Evolutionary conservation across 805 yeast species (phyloP).

Genomic region (Candida dajiaensis): DNA sequence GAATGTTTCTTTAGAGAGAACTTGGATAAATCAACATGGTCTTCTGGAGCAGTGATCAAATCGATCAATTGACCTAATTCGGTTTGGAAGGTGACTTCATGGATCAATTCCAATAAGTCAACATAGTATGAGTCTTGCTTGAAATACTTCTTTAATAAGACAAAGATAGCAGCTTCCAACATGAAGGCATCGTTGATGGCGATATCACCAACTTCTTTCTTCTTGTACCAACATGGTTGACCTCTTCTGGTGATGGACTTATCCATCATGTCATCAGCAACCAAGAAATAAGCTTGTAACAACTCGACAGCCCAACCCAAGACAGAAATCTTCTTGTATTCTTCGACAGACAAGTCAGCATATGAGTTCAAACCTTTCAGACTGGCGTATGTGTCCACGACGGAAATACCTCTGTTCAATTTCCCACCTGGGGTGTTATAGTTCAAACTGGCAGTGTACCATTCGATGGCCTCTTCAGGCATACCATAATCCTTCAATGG

Average conservation of each 20-base stretch:
- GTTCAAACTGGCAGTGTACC: conserved; percentile 70
- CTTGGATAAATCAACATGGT: conserved; percentile 79
- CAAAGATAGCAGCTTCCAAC: conserved; percentile 92
- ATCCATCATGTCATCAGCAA: conserved; percentile 99
- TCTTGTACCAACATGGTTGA: conserved; percentile 95
- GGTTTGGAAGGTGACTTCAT: conserved; percentile 95
- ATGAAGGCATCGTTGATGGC: conserved; percentile 97
- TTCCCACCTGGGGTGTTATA: conserved; percentile 97
- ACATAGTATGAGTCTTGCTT: conserved; percentile 75
- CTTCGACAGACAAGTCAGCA: conserved; percentile 57
- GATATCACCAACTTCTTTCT: conserved; percentile 74
- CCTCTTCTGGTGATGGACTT: conserved; percentile 95
- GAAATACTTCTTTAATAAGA: conserved; percentile 85
- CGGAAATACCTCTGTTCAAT: conserved; percentile 92
- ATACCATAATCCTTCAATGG: conserved; percentile 65
- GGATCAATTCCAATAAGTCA: conserved; percentile 89
- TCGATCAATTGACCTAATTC: conserved; percentile 96
- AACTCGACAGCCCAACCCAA: conserved; percentile 96
- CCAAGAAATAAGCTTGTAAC: conserved; percentile 92
- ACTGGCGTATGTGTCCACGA: conserved; percentile 84
- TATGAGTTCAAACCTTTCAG: conserved; percentile 55
- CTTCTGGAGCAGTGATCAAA: conserved; percentile 96
- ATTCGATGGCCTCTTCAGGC: conserved; percentile 78
- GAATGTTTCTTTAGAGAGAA: conserved; percentile 88
- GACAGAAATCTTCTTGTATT: conserved; percentile 79